Conservation (phyloP, 805 yeast genomes). For the Metschnikowia henanensis region DNA sequence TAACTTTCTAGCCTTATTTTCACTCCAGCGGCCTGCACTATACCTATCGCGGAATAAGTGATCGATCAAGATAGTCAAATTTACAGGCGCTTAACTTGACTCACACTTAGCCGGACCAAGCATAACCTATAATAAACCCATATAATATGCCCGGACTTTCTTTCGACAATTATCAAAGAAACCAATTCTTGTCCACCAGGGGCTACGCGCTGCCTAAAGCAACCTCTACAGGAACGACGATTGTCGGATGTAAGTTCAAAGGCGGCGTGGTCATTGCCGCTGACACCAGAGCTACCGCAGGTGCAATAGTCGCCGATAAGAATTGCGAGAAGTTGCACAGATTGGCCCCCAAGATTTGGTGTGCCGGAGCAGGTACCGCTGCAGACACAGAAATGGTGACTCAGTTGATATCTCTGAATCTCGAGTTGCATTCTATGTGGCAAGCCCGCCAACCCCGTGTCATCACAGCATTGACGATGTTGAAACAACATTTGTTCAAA, state of each 20-base stretch:
- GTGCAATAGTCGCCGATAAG: conserved; percentile 96
- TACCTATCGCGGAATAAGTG: no score
- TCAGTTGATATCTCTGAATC: conserved; percentile 84
- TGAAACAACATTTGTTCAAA: conserved; percentile 94
- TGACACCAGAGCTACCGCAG: conserved; percentile 97
- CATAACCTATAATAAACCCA: no score
- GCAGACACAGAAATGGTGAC: conserved; percentile 99
- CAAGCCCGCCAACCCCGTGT: conserved; percentile 90
- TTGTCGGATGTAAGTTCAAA: conserved; percentile 91
- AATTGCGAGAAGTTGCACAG: conserved; percentile 95
- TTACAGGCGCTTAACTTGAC: neutral
- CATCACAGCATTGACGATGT: conserved; percentile 85
- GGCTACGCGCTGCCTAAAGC: conserved; percentile 84
- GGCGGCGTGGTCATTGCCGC: conserved; percentile 98
- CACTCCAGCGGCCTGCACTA: no score
- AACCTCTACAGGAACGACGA: conserved; percentile 98
- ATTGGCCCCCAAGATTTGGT: conserved; percentile 90
- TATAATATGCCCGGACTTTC: conserved; percentile 78
- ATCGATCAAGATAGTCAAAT: neutral
- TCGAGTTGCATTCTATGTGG: conserved; percentile 85
- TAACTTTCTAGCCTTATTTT: no score
- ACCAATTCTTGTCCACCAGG: conserved; percentile 64
- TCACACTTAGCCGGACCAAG: neutral
- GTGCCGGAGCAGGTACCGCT: conserved; percentile 99
- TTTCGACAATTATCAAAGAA: conserved; percentile 93